These are phyloP conservation scores for Aspergillus carbonarius DNA, from an alignment of 2,329 filamentous ascomycete genomes.

Conservation along the genomic window DNA sequence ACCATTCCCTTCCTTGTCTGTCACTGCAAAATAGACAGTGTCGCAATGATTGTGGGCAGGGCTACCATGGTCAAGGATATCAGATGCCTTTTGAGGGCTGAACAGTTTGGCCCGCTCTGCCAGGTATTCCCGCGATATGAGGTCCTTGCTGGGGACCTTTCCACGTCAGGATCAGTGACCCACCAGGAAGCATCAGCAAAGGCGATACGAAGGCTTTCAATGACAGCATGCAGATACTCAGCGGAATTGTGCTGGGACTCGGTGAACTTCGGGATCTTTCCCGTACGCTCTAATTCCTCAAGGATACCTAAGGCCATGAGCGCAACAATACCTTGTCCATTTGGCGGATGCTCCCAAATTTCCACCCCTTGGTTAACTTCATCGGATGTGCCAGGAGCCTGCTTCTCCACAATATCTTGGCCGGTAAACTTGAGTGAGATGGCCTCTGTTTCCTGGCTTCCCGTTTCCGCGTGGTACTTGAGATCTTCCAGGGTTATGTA, in stretches of 20 bases:
- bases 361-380: conserved; percentile 58
- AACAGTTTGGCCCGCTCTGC: conserved; percentile 67
- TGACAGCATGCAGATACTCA: conserved; percentile 78
- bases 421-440: conserved; percentile 78
- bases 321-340: conserved; percentile 93
- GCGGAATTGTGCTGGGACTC: conserved; percentile 76
- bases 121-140: conserved; percentile 74
- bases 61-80: conserved; percentile 67
- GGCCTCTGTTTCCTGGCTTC: conserved; percentile 78
- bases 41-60: conserved; percentile 84
- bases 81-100: conserved; percentile 52
- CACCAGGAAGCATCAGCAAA: conserved; percentile 92
- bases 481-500: conserved; percentile 78
- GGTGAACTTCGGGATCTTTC: conserved; percentile 70
- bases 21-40: conserved; percentile 89
- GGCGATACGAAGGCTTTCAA: conserved; percentile 83
- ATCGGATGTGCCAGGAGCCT: conserved; percentile 46
- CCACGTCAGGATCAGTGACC: conserved; percentile 76
- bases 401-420: conserved; percentile 56
- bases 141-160: conserved; percentile 65
- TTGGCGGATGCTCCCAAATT: conserved; percentile 95
- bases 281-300: conserved; percentile 74
- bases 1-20: conserved; percentile 80
- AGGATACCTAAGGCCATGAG: conserved; percentile 92
- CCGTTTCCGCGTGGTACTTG: conserved; percentile 67